Percentiles rank a stretch among this genome's conserved stretches.
Conservation (phyloP, 2,329 filamentous ascomycete species). For the Aspergillus puulaauensis region DNA sequence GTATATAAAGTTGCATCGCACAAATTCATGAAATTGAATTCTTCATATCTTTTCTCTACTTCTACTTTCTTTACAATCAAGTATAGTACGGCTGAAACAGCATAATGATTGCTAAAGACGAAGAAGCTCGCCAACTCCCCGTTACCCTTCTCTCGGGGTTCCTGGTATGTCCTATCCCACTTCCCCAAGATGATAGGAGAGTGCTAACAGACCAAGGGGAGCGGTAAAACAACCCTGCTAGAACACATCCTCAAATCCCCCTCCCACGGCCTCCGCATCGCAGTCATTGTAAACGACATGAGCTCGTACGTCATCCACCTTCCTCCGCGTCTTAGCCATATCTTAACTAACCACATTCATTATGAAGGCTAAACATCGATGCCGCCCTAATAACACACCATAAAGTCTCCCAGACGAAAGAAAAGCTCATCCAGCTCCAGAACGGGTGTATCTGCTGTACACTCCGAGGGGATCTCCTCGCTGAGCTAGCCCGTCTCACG, state of each 20-base stretch:
- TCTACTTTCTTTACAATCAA: not conserved
- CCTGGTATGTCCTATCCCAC: constrained; percentile 39
- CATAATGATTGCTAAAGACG: constrained; percentile 2
- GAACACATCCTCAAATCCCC: constrained; percentile 65
- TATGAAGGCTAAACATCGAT: constrained; percentile 61
- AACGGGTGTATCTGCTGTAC: constrained; percentile 79
- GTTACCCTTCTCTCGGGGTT: constrained; percentile 64
- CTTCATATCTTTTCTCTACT: too few relatives aligned
- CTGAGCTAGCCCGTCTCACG: constrained; percentile 66
- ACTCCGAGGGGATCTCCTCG: constrained; percentile 67
- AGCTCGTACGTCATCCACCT: constrained; percentile 47
- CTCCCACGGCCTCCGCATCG: constrained; percentile 67
- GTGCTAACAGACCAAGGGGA: constrained; percentile 48
- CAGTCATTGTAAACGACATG: constrained; percentile 74
- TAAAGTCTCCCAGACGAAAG: constrained; percentile 58
- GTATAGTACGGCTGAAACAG: too few relatives aligned
- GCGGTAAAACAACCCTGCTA: constrained; percentile 70
- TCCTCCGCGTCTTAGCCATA: too few relatives aligned
- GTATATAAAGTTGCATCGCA: not conserved
- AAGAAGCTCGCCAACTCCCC: constrained; percentile 40
- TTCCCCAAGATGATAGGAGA: not conserved
- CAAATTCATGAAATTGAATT: not conserved
- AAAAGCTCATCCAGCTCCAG: constrained; percentile 67
- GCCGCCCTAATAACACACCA: constrained; percentile 61
- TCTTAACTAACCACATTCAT: not conserved